These are phyloP conservation scores for Candida nitratophila DNA, from an alignment of 805 yeast genomes.

Conservation along the genomic window DNA sequence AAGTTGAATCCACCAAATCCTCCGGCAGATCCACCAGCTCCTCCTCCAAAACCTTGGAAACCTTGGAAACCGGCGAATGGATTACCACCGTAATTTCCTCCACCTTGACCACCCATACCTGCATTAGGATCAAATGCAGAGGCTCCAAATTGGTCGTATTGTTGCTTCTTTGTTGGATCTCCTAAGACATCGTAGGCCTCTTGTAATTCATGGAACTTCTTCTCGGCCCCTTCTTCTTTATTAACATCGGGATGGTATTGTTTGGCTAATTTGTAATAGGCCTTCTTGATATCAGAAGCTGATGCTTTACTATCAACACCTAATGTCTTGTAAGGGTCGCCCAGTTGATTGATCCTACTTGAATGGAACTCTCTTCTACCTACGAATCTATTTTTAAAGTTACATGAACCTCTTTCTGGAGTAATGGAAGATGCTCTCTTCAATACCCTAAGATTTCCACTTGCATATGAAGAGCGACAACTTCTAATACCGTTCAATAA, in stretches of 20 bases:
- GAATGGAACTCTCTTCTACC: constrained; percentile 35
- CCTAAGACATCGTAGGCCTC: constrained; percentile 90
- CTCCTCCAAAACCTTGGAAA: constrained; percentile 29
- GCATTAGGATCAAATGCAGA: constrained; percentile 69
- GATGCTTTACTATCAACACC: constrained; percentile 73
- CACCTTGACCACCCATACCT: constrained; percentile 46
- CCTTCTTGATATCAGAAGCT: constrained; percentile 84
- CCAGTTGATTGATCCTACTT: constrained; percentile 21
- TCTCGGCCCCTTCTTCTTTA: constrained; percentile 83
- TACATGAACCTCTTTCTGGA: not conserved
- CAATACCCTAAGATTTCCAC: not conserved
- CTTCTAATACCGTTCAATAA: not conserved
- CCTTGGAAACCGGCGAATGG: constrained; percentile 38
- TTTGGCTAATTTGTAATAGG: constrained; percentile 89
- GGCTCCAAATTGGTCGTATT: constrained; percentile 89
- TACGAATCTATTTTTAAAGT: no score
- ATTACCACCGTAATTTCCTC: constrained; percentile 41
- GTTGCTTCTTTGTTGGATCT: constrained; percentile 77
- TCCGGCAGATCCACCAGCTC: constrained; percentile 24
- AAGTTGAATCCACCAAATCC: constrained; percentile 31
- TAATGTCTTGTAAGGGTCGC: constrained; percentile 78
- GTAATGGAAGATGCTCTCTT: not conserved
- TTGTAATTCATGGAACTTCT: constrained; percentile 85
- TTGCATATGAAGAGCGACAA: not conserved
- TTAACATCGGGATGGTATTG: constrained; percentile 95